Percentiles rank a stretch among this genome's conserved stretches.
Evolutionary conservation across 2,329 filamentous ascomycete genomes (phyloP).

Genomic region (Cercospora nicotianae): DNA sequence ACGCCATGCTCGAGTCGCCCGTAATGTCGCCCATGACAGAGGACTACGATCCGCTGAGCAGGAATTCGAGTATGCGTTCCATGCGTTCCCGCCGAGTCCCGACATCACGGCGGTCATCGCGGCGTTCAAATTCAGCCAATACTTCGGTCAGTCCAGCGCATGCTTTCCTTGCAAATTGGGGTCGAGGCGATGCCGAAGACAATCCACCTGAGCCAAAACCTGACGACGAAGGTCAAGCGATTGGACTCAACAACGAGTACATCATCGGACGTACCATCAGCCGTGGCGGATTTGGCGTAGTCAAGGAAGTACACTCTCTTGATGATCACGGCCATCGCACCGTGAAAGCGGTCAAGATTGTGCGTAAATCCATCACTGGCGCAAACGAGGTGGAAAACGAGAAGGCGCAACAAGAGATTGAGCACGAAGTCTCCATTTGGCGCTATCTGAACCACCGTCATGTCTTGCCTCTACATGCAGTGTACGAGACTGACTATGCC

Average conservation of each 20-base stretch:
- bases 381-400: slow-evolving; percentile 63
- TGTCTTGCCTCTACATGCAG: slow-evolving; percentile 61
- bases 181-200: slow-evolving; percentile 30
- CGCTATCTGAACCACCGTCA: slow-evolving; percentile 63
- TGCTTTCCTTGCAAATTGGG: slow-evolving; percentile 36
- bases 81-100: slow-evolving; percentile 27
- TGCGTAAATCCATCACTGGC: slow-evolving; percentile 58
- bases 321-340: slow-evolving; percentile 51
- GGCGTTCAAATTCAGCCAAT: slow-evolving; percentile 32
- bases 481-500: slow-evolving; percentile 67
- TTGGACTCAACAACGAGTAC: slow-evolving; percentile 61
- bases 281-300: slow-evolving; percentile 64
- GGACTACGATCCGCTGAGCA: slow-evolving; percentile 31
- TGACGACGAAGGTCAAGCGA: slow-evolving; percentile 67
- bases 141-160: slow-evolving; percentile 38
- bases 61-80: slow-evolving; percentile 35
- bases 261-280: slow-evolving; percentile 67
- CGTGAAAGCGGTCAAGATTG: slow-evolving; percentile 67
- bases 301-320: slow-evolving; percentile 67
- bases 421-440: slow-evolving; percentile 69
- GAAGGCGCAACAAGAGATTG: slow-evolving; percentile 64
- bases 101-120: slow-evolving; percentile 30
- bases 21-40: slow-evolving; percentile 32
- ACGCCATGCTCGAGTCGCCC: slow-evolving; percentile 27
- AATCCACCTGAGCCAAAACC: slow-evolving; percentile 47